These are phyloP conservation scores for Caloboletus firmus DNA, from an alignment of 1,284 basidiomycete genomes.

Conservation along the genomic window DNA sequence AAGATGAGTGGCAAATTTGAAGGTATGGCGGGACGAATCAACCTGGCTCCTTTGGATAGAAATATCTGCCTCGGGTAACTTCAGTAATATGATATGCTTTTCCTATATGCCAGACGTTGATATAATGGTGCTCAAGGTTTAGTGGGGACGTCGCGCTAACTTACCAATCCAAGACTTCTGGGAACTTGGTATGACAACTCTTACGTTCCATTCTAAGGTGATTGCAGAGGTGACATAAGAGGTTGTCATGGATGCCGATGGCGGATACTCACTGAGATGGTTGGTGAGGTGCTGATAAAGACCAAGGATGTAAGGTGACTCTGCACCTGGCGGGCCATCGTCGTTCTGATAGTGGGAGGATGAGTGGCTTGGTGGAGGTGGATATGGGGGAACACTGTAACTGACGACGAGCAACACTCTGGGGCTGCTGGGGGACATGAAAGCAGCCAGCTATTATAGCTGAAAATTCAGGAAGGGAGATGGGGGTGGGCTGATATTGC, in stretches of 20 bases:
- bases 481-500: background rate
- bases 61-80: conserved; percentile 73
- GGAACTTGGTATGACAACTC: conserved; percentile 83
- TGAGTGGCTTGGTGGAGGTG: conserved; percentile 5
- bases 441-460: background rate
- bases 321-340: conserved; percentile 78
- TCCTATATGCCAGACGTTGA: conserved; percentile 42
- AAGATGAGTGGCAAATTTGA: conserved; percentile 6
- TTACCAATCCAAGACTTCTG: conserved; percentile 91
- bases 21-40: background rate
- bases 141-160: conserved; percentile 10
- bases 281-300: conserved; percentile 69
- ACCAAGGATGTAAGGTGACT: conserved; percentile 84
- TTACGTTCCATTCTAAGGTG: conserved; percentile 75
- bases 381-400: conserved; percentile 12
- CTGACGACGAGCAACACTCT: conserved; percentile 61
- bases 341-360: conserved; percentile 59
- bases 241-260: conserved; percentile 7
- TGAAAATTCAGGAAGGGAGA: background rate
- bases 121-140: conserved; percentile 1
- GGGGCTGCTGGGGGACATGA: conserved; percentile 29
- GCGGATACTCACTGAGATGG: conserved; percentile 52
- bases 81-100: conserved; percentile 86
- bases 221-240: conserved; percentile 8
- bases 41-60: conserved; percentile 73